phyloP scores from a whole-genome alignment of 1,284 basidiomycete species.

The Entoloma clypeatum region DNA sequence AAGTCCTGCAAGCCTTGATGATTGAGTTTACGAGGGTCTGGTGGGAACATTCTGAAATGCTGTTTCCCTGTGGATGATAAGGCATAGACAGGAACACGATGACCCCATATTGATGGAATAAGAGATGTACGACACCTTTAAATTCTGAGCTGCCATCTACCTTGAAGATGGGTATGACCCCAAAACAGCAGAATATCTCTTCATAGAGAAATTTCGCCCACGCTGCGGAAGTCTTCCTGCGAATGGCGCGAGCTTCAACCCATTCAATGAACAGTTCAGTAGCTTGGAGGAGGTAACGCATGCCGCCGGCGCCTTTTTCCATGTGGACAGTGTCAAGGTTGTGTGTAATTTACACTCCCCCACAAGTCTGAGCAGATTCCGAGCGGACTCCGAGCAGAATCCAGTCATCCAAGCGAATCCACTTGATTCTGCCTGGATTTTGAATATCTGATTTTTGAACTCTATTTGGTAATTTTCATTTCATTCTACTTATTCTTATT shows the following conservation, averaged over 20 bases:
- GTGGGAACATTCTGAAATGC: conserved; percentile 26
- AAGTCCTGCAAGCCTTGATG: conserved; percentile 21
- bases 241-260: conserved; percentile 23
- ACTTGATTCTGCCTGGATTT: no score
- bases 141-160: conserved; percentile 31
- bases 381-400: no score
- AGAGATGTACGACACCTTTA: conserved; percentile 21
- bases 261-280: conserved; percentile 23
- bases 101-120: conserved; percentile 24
- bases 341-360: no score
- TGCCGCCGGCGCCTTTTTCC: conserved; percentile 19
- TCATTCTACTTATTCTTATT: no score
- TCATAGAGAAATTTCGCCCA: conserved; percentile 30
- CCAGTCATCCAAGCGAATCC: no score
- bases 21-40: conserved; percentile 23
- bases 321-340: conserved; percentile 30
- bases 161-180: conserved; percentile 22
- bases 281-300: conserved; percentile 27
- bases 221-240: conserved; percentile 13
- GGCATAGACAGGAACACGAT: conserved; percentile 24
- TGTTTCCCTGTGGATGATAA: conserved; percentile 34
- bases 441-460: no score
- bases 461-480: no score
- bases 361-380: no score
- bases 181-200: conserved; percentile 27